These are phyloP conservation scores for Aspergillus calidoustus DNA, from an alignment of 2,329 filamentous ascomycete species.

Conservation along the genomic window DNA sequence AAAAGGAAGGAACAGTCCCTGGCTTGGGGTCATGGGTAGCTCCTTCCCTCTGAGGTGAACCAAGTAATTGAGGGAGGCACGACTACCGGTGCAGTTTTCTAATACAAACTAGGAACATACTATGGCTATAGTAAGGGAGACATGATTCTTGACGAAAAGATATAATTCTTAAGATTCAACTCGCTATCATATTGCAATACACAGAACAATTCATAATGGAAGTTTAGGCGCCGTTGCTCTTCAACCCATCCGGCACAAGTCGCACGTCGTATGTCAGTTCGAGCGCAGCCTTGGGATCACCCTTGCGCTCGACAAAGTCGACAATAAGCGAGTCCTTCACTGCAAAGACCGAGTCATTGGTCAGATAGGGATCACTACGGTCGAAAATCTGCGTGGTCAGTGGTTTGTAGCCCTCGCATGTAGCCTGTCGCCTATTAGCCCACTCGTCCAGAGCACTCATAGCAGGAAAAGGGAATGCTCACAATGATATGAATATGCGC, in stretches of 20 bases:
- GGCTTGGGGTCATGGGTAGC: background rate
- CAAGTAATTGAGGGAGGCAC: background rate
- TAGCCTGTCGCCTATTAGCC: constrained; percentile 39
- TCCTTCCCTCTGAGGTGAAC: background rate
- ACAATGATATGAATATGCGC: constrained; percentile 68
- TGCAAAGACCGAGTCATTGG: constrained; percentile 63
- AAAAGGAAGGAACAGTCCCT: background rate
- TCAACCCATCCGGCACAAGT: constrained; percentile 35
- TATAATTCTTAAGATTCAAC: background rate
- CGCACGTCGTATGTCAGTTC: constrained; percentile 60
- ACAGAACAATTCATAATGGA: background rate
- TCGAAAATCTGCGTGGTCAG: constrained; percentile 82
- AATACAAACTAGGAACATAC: background rate
- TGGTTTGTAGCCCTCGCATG: constrained; percentile 64
- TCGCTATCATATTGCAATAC: background rate
- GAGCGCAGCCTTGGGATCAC: constrained; percentile 57
- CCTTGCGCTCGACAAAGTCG: constrained; percentile 59
- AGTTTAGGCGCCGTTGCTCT: constrained; percentile 1
- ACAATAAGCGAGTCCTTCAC: constrained; percentile 64
- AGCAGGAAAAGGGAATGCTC: constrained; percentile 27
- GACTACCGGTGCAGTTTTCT: background rate
- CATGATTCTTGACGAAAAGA: background rate
- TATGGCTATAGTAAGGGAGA: background rate
- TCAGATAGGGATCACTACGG: constrained; percentile 65
- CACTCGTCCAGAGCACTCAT: constrained; percentile 26